Evolutionary conservation across 2,329 filamentous ascomycete species (phyloP).

Genomic region (Diaporthe batatas): DNA sequence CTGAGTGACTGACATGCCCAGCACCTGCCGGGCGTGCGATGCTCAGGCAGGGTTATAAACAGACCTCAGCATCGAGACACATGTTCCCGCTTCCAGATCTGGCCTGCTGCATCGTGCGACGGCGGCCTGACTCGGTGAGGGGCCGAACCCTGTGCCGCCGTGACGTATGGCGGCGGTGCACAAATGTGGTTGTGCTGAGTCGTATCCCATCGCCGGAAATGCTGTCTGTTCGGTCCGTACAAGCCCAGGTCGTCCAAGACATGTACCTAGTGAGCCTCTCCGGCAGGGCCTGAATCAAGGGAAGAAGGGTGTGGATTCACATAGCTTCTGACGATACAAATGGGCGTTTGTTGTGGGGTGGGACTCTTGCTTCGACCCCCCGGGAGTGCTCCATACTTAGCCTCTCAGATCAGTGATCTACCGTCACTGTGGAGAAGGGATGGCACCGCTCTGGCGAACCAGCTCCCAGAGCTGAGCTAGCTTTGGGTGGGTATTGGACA

Average conservation of each 20-base stretch:
- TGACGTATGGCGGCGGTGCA: conserved; percentile 27
- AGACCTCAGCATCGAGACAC: conserved; percentile 1
- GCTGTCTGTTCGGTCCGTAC: not conserved
- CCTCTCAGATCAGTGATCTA: conserved; percentile 31
- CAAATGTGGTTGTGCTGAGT: conserved; percentile 7
- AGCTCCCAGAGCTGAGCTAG: conserved; percentile 35
- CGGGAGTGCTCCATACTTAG: conserved; percentile 27
- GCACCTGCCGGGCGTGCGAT: conserved; percentile 22
- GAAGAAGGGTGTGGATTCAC: not conserved
- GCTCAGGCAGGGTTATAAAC: conserved; percentile 18
- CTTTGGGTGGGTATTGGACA: conserved; percentile 33
- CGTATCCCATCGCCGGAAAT: conserved; percentile 16
- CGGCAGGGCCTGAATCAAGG: conserved; percentile 1
- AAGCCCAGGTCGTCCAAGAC: conserved; percentile 9
- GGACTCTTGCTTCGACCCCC: conserved; percentile 9
- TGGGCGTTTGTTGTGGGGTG: conserved; percentile 3
- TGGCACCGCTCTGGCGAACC: conserved; percentile 24
- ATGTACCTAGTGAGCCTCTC: conserved; percentile 8
- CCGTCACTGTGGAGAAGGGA: conserved; percentile 37
- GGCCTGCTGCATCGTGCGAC: conserved; percentile 41
- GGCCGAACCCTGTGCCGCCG: conserved; percentile 32
- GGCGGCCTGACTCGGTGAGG: conserved; percentile 33
- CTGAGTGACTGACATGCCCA: not conserved
- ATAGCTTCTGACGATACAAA: conserved; percentile 24
- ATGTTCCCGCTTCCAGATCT: conserved; percentile 30